phyloP scores from a whole-genome alignment of 352 stramenopile species.

The Globisporangium splendens region DNA sequence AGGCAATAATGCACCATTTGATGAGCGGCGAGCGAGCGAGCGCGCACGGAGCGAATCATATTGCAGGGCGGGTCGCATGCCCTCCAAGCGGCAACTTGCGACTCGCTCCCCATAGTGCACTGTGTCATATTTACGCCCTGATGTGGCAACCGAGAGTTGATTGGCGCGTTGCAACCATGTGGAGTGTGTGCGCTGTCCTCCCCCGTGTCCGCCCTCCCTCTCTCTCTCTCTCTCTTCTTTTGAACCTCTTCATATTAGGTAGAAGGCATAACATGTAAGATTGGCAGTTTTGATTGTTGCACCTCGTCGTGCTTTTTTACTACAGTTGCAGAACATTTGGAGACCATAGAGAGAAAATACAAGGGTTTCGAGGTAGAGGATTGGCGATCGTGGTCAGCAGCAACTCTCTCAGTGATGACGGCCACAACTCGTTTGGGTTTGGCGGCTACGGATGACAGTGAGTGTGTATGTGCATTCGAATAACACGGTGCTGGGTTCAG shows the following conservation, averaged over 20 bases:
- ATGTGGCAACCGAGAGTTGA: neutral
- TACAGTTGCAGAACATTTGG: no score
- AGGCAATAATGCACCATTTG: no score
- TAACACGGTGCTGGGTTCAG: no score
- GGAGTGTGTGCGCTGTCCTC: neutral
- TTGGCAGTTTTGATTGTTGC: no score
- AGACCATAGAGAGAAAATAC: no score
- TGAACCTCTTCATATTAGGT: neutral
- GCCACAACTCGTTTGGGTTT: no score
- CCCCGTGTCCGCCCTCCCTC: neutral
- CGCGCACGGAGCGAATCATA: neutral
- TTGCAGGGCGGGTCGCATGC: neutral
- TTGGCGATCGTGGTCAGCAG: no score
- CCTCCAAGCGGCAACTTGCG: neutral
- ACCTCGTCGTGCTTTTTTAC: no score
- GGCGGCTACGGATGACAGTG: no score
- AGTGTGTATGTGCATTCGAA: no score
- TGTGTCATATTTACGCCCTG: neutral
- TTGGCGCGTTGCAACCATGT: conserved; percentile 1
- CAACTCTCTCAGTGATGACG: no score
- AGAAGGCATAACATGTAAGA: neutral
- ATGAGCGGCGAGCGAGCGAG: neutral
- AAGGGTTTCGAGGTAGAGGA: no score
- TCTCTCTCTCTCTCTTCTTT: neutral
- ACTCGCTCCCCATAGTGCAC: neutral